These are phyloP conservation scores for Pleurotus citrinopileatus DNA, from an alignment of 768 basidiomycete species.

Conservation along the genomic window DNA sequence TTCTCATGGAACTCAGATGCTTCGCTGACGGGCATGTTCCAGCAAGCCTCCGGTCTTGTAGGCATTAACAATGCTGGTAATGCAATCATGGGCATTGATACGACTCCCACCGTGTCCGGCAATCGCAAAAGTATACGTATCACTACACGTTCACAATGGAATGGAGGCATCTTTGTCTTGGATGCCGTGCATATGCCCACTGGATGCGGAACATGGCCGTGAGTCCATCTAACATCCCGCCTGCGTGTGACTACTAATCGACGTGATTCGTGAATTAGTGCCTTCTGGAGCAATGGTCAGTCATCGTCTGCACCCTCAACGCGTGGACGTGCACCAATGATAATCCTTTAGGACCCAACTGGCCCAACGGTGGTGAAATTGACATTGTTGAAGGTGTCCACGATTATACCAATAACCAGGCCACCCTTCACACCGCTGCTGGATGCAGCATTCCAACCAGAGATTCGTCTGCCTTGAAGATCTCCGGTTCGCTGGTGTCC, in stretches of 20 bases:
- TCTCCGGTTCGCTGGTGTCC: slow-evolving; percentile 64
- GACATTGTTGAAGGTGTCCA: slow-evolving; percentile 85
- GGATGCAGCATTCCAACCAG: slow-evolving; percentile 65
- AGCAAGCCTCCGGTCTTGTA: slow-evolving; percentile 59
- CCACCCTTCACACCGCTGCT: slow-evolving; percentile 73
- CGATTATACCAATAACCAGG: slow-evolving; percentile 78
- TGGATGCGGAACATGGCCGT: slow-evolving; percentile 88
- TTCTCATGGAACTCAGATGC: slow-evolving; percentile 8
- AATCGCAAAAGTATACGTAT: slow-evolving; percentile 80
- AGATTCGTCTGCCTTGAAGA: slow-evolving; percentile 43
- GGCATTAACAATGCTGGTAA: slow-evolving; percentile 69
- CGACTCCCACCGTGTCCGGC: slow-evolving; percentile 65
- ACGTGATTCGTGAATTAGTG: slow-evolving; percentile 23
- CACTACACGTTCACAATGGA: slow-evolving; percentile 56
- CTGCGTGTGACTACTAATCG: not conserved
- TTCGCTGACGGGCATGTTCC: slow-evolving; percentile 4
- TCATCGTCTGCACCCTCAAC: slow-evolving; percentile 68
- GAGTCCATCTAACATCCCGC: slow-evolving; percentile 20
- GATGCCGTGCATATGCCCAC: slow-evolving; percentile 89
- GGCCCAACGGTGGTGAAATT: slow-evolving; percentile 72
- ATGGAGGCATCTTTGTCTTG: slow-evolving; percentile 71
- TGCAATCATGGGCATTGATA: slow-evolving; percentile 88
- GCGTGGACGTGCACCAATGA: slow-evolving; percentile 58
- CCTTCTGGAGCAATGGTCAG: slow-evolving; percentile 47
- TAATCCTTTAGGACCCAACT: slow-evolving; percentile 46